Base-by-base conservation (phyloP, 768 basidiomycete species). In the Tylopilus sp. region DNA sequence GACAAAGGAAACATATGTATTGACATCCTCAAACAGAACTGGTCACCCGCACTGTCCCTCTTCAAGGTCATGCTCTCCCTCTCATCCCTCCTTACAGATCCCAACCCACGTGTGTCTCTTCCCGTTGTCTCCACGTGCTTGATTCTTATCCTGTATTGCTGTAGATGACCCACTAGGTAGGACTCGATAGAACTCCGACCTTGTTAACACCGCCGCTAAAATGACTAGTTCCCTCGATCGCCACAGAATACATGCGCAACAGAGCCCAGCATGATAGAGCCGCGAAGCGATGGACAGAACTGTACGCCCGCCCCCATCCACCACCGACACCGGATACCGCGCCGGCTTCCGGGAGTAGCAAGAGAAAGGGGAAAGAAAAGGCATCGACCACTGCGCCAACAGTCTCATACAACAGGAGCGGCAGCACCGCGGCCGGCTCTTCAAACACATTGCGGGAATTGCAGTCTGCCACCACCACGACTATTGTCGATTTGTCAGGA, bases 61-160 rank as follows among this genome's bases (percentile, higher is more conserved):
- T 94, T 90, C 77, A 97, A 98, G 74, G 89, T 95, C 62, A 85
- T 98, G 70, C 81, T 98, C 18, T 95, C 92, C 23, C 79, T 98
- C 4, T 95, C 92, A 0, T 95, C 92, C 0, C 80, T 98, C 11
- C 75, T 98, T 44, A 94, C 92, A 11, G 94, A 97, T 59, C 94
- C 94, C 0, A 98, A 98, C 72, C 94, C 94, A 1, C 79, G 91
- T 92, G 65, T 53, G 89, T 76, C 30, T 22, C 1, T 31, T 52
- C 26, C 26, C 15, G 13, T 43, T 23, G 22, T 44, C 45, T 38
- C 11, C 33, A 21, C 4, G 25, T n/a, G 28, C 26, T 48, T 6
- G 30, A 51, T 50, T 44, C 22, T 40, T 43, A 63, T 40, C 55
- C 59, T 44, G 44, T 33, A 21, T 43, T 42, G 15, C 43, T 8